These are phyloP conservation scores for Cladosporium velox DNA, from an alignment of 2,329 filamentous ascomycete genomes.

Conservation along the genomic window DNA sequence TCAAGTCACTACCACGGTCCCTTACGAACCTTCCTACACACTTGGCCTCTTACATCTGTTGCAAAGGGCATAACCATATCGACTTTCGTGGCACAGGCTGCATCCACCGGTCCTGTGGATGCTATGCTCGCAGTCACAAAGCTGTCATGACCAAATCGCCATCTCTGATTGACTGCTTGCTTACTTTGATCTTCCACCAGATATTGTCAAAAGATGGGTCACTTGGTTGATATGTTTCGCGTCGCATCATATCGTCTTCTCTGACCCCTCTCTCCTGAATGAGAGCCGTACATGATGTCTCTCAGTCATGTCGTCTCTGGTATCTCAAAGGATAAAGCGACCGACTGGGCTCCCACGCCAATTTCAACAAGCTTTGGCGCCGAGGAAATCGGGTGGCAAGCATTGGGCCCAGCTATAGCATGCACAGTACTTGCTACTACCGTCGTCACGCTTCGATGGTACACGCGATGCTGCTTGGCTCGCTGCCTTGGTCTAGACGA, in stretches of 20 bases:
- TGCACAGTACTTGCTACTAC: slow-evolving; percentile 34
- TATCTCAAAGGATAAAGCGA: not conserved
- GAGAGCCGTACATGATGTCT: not conserved
- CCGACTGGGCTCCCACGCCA: slow-evolving; percentile 15
- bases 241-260: not conserved
- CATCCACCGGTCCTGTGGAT: not conserved
- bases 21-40: not conserved
- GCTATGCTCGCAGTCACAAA: not conserved
- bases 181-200: not conserved
- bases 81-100: not conserved
- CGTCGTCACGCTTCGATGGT: slow-evolving; percentile 39
- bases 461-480: slow-evolving; percentile 37
- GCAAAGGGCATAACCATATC: slow-evolving; percentile 4
- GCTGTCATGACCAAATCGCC: not conserved
- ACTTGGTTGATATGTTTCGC: not conserved
- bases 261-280: not conserved
- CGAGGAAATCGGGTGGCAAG: slow-evolving; percentile 34
- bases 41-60: not conserved
- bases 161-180: slow-evolving; percentile 5
- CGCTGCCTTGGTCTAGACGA: slow-evolving; percentile 41
- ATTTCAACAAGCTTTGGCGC: slow-evolving; percentile 22
- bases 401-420: slow-evolving; percentile 37
- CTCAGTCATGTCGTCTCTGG: not conserved
- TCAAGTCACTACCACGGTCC: slow-evolving; percentile 1
- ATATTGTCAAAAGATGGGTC: not conserved